Percentiles rank a stretch among this genome's conserved stretches.
These are phyloP conservation scores for Phytopythium cucurbitacearum DNA, from an alignment of 352 stramenopile genomes.

Conservation along the genomic window DNA sequence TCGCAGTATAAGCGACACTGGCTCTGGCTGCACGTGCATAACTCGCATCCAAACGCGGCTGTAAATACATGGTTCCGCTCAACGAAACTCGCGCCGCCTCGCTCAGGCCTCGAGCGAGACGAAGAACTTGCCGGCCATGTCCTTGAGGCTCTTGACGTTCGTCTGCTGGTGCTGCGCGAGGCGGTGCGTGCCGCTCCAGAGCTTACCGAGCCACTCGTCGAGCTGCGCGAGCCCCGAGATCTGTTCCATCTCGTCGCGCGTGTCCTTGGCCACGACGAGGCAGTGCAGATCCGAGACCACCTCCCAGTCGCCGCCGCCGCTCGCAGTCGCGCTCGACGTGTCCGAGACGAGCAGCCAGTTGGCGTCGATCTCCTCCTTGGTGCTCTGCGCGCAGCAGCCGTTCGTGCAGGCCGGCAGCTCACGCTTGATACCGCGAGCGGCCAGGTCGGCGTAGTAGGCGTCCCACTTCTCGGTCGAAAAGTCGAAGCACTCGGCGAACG, in stretches of 20 bases:
- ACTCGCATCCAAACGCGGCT: too few species aligned
- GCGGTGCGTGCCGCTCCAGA: slow-evolving; percentile 40
- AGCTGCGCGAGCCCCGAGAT: slow-evolving; percentile 52
- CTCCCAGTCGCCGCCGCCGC: slow-evolving; percentile 55
- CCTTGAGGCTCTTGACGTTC: slow-evolving; percentile 56
- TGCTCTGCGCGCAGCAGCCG: slow-evolving; percentile 55
- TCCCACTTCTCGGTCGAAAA: slow-evolving; percentile 82
- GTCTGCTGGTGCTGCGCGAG: slow-evolving; percentile 25
- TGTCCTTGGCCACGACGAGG: slow-evolving; percentile 51
- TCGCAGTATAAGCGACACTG: too few species aligned
- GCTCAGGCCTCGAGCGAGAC: slow-evolving; percentile 29
- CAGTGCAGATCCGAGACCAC: slow-evolving; percentile 64
- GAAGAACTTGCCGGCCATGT: slow-evolving; percentile 51
- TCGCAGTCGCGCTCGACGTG: slow-evolving; percentile 33
- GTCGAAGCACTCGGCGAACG: slow-evolving; percentile 83
- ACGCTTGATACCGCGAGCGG: slow-evolving; percentile 16
- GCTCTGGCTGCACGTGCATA: too few species aligned
- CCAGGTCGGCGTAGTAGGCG: slow-evolving; percentile 59
- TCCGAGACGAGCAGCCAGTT: slow-evolving; percentile 80
- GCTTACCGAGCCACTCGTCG: slow-evolving; percentile 59
- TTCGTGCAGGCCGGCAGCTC: slow-evolving; percentile 41
- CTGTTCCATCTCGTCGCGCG: slow-evolving; percentile 54
- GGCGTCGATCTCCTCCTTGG: slow-evolving; percentile 76
- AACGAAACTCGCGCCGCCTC: neutral
- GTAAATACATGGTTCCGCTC: too few species aligned